Evolutionary conservation across 106 monocot genomes (phyloP).

Genomic region (Posidonia australis): DNA sequence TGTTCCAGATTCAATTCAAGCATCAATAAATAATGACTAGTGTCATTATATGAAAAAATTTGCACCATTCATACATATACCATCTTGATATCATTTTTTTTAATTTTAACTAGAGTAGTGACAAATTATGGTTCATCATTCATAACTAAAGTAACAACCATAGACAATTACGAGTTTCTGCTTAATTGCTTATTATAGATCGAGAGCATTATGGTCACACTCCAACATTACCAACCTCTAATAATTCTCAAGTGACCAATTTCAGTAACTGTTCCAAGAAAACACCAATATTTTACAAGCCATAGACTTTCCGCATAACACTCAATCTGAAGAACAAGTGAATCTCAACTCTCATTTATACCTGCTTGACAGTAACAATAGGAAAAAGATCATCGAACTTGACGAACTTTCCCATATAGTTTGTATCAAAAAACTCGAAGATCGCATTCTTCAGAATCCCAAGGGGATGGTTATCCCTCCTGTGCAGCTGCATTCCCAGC

Average conservation of each 20-base stretch:
- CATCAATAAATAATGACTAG: too few species aligned
- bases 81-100: too few species aligned
- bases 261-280: neutral
- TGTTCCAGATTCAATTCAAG: too few species aligned
- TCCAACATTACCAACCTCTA: neutral
- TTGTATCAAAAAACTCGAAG: slow-evolving; percentile 73
- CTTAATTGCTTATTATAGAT: too few species aligned
- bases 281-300: neutral
- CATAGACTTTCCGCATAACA: neutral
- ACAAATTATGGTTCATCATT: too few species aligned
- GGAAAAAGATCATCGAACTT: slow-evolving; percentile 92
- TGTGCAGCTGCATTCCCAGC: slow-evolving; percentile 84
- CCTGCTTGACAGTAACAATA: slow-evolving; percentile 74
- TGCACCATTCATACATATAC: too few species aligned
- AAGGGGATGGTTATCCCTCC: slow-evolving; percentile 75
- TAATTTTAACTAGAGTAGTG: too few species aligned
- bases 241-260: neutral
- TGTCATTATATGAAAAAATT: too few species aligned
- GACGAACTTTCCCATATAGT: slow-evolving; percentile 35
- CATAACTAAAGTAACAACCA: too few species aligned
- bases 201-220: too few species aligned
- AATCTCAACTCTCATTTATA: slow-evolving; percentile 4
- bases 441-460: slow-evolving; percentile 90
- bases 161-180: too few species aligned
- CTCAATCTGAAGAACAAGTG: neutral